Evolutionary conservation across 2,329 filamentous ascomycete genomes (phyloP), one percentile per base, ranked within the genome.

Genomic region (Uncinocarpus reesii): DNA sequence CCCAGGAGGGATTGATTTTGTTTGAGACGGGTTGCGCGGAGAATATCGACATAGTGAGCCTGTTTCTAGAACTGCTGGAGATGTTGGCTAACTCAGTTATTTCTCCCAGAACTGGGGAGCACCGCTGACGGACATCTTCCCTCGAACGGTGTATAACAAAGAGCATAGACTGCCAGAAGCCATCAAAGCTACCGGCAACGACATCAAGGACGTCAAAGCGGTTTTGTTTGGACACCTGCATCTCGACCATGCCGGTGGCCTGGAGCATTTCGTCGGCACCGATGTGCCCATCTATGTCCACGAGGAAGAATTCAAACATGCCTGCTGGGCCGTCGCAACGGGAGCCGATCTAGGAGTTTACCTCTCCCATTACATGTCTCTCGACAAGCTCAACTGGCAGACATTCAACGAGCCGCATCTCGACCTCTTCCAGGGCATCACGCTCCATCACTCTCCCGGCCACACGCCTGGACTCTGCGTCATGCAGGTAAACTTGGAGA

Each of bases 161-260:
- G 51, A 60, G 1, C 60, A 64, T 20, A 61, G 60, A n/a, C 59
- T 70, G 2, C 61, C 62, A 0, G 58, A 57, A 0, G 65, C 66
- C 2, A 68, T 69, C 34, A 56, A 58, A 36, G 55, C 56, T 10
- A 61, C 63, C 0, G 66, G 69, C n/a, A 58, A 73, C 42, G 62
- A 66, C 41, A 67, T 74, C 42, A 65, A 68, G 41, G 70, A 74
- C 54, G 58, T 74, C 23, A 72, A 73, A 54, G 63, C 65, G 16
- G 62, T 73, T 7, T 64, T 74, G 2, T 63, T 73, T 15, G 68
- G 71, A 2, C 71, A 74, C 47, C 57, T 74, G 26, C 70, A 73
- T 53, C 53, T 72, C 1, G 71, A 74, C 51, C 71, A 74, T 52
- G 71, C 71, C 0, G 71, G 71, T 2, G 71, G 71, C 0, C 56